Base-by-base conservation (phyloP, 2,329 filamentous ascomycete species). In the Fusarium sp. region DNA sequence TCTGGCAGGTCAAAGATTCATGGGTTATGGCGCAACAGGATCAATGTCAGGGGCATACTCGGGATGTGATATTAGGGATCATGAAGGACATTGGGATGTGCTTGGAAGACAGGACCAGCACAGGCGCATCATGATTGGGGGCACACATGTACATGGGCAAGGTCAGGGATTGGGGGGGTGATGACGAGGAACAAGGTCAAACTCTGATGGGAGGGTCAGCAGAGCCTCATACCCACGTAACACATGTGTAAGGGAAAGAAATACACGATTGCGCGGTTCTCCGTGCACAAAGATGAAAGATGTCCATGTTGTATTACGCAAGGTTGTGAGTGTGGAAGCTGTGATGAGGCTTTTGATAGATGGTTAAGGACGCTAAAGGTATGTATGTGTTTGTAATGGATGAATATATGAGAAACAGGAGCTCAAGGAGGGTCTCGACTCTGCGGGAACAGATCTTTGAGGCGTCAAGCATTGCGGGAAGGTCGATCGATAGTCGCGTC, bases 91-190 rank as follows among this genome's bases (percentile, higher is more conserved):
- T 36, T 46, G 36, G 64, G 31, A 49, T 65, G 62, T 74, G 68
- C 68, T 74, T 69, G 68, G 71, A 66, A 64, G 49, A 74, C 68
- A 74, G 71, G 40, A 72, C 71, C 38, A 72, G 68, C 71, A 74
- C 65, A 33, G n/a, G 60, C 63, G 71, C 53, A 60, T 62, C 40
- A 53, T 58, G 20, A 46, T 51, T 56, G 42, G 36, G 35, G 51
- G 62, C 38, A 62, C 59, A 58, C n/a, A 44, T 55, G 44, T 22
- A 29, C 33, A 33, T 11, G 35, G 44, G 29, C 27, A 59, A 55
- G 67, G 42, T 22, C 31, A 56, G 31, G 51, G 51, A 56, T 56
- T 55, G 5, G 14, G 51, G n/a, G 14, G 14, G 35, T 55, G 20
- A 55, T n/a, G 49, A 6, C 29, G 27, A 29, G n/a, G 49, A 29